These are phyloP conservation scores for Asparagopsis taxiformis DNA, from an alignment of 31 red algal genomes.

Conservation along the genomic window DNA sequence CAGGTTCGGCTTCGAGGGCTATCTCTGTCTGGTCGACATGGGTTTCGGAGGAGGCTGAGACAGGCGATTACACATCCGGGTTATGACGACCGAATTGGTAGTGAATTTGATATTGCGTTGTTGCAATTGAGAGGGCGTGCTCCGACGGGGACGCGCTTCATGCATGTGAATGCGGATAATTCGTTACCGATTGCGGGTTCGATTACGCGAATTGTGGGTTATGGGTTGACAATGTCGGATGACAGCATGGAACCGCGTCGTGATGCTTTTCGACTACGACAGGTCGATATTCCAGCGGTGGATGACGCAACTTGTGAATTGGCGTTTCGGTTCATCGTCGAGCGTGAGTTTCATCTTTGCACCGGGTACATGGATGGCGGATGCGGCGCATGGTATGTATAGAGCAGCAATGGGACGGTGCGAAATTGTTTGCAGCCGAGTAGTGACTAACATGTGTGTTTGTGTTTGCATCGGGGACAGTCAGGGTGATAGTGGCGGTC, in stretches of 20 bases:
- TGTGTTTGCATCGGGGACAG: no score
- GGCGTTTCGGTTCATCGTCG: background rate
- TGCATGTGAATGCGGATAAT: background rate
- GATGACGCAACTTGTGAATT: background rate
- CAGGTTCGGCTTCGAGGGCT: background rate
- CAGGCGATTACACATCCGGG: background rate
- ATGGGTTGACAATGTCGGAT: background rate
- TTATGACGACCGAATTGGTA: background rate
- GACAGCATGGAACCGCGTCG: background rate
- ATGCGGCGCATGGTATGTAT: background rate
- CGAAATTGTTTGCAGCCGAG: no score
- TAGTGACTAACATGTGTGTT: no score
- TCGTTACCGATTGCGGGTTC: background rate
- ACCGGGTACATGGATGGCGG: background rate
- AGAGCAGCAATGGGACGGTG: no score
- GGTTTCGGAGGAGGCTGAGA: background rate
- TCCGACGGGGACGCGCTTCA: background rate
- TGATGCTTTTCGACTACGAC: background rate
- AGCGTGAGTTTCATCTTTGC: background rate
- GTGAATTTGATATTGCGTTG: background rate
- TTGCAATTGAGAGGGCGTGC: background rate
- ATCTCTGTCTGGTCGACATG: background rate
- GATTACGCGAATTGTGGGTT: background rate
- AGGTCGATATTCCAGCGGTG: background rate
- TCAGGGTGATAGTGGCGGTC: background rate